Base-by-base conservation (phyloP, 1,284 basidiomycete genomes). In the Thecaphora frezii region DNA sequence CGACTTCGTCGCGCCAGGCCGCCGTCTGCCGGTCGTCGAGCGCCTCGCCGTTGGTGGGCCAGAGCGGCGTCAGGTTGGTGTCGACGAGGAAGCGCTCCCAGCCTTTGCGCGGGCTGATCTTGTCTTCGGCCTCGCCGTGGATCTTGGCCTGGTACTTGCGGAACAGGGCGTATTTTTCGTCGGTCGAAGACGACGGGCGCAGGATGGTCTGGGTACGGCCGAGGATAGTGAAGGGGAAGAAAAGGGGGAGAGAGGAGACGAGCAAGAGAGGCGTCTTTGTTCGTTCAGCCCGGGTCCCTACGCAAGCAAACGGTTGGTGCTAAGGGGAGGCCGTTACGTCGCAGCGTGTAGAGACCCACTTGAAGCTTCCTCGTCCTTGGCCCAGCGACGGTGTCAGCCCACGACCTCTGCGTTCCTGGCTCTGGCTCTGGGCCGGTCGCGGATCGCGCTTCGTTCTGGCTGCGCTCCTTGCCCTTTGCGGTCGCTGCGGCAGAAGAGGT, bases 111-210 rank as follows among this genome's bases (percentile, higher is more conserved):
- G 38, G 49, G 49, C 67, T 64, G 48, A 74, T 63, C 22, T 76
- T 54, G 0, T 51, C 49, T 16, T 66, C 54, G 5, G 62, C 28
- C 46, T 76, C 71, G 21, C 63, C 54, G 43, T 78, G 76, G 1
- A 78, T 47, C 0, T 30, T 36, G 19, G 62, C 52, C 50, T 78
- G 76, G 49, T 78, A 78, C 13, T 52, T 51, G 24, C 71, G 64
- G 40, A 70, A 78, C 7, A 78, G 65, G 25, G 52, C 44, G 44
- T 74, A 77, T 54, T 77, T 77, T 60, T 77, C 75, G 16, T 63
- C 49, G 4, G 65, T 68, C 16, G 43, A 37, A 9, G 57, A 51
- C 8, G 66, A 51, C 3, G 67, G 69, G n/a, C 33, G 21, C 7
- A 61, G 48, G 9, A 10, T 39, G 21, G 43, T 51, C 33, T 36